Base-by-base conservation (phyloP, 768 basidiomycete species). In the Butyriboletus loyo region DNA sequence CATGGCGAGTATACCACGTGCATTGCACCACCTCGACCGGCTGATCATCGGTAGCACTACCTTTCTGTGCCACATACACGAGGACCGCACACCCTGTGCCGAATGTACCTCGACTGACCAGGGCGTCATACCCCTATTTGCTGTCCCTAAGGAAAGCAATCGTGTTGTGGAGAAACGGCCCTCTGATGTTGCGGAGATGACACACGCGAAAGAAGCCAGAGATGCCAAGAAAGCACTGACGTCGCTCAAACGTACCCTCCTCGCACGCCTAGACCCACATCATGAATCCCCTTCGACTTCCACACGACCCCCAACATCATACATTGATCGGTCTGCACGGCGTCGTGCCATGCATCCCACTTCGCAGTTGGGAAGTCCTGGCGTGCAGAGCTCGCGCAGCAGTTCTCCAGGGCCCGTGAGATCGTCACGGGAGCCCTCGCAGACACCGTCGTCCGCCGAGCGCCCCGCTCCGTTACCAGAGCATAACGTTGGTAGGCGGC, bases 241-340 rank as follows among this genome's bases (percentile, higher is more conserved):
- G 41, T 75, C 79, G 66, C 76, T 92, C 56, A 88, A 79, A 66
- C 83, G 79, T 40, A 81, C 74, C 46, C 68, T 92, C 37, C 75
- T 91, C 46, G 79, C 77, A 27, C 75, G 79, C 21, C 83, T 80
- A 55, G 60, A 61, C 36, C 50, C 53, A 54, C 61, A 47, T 59
- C 58, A 50, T 31, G 52, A 41, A n/a, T 62, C 22, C 15, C 19
- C 58, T 22, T 51, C 51, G 39, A 21, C 52, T 11, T 36, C 59
- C 27, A 58, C 58, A 35, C 56, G 47, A 34, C 59, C 62, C 21
- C 7, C 60, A 8, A 14, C 34, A 30, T 55, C 60, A 45, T 88
- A 89, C 63, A 65, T 83, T 21, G 87, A 89, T 65, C 82, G 88
- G 47, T 87, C 87, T 46, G 86, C 86, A 31, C 82, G 81, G 31